Evolutionary conservation across 495 filamentous ascomycete genomes (phyloP).

Genomic region (Glonium stellatum): DNA sequence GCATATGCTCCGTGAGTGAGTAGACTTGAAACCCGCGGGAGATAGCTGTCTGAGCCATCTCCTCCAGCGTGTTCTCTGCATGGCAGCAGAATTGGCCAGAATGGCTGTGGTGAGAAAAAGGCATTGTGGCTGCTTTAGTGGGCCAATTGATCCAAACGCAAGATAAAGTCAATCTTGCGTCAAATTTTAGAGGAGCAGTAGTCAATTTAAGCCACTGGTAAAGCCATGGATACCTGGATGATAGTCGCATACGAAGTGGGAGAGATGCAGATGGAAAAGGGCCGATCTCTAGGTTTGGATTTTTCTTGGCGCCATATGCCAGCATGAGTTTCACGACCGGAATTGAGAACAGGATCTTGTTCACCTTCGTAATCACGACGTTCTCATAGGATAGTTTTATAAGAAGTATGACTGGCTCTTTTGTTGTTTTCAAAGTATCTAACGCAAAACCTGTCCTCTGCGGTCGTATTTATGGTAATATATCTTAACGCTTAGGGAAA

Average conservation of each 20-base stretch:
- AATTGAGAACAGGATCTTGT: no score
- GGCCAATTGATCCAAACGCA: background rate
- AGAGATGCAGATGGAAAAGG: constrained; percentile 1
- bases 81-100: constrained; percentile 96
- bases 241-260: background rate
- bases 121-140: constrained; percentile 51
- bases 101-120: constrained; percentile 97
- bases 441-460: no score
- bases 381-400: no score
- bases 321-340: no score
- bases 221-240: background rate
- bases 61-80: constrained; percentile 75
- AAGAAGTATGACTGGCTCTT: no score
- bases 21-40: constrained; percentile 68
- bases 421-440: no score
- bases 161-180: background rate
- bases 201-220: background rate
- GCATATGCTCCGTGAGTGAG: constrained; percentile 96
- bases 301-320: background rate
- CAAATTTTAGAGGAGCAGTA: background rate
- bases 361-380: no score
- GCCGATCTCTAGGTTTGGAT: background rate
- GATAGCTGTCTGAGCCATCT: constrained; percentile 76
- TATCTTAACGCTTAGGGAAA: no score
- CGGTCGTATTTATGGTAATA: no score